Percentiles rank a stretch among this genome's conserved stretches.
Conservation (phyloP, 768 basidiomycete genomes). For the Royoungia palumana region DNA sequence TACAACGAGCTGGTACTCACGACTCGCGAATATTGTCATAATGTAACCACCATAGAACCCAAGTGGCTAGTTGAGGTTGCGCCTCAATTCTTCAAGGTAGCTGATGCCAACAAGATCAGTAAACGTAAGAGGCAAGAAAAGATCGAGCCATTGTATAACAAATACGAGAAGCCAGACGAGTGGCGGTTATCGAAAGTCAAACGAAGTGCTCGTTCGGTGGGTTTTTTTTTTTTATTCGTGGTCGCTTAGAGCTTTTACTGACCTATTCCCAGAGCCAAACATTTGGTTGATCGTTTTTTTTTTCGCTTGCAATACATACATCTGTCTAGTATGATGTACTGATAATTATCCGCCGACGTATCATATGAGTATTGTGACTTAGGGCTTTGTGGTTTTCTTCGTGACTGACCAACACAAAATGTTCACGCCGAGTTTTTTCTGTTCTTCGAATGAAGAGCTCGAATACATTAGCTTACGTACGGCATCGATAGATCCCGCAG, state of each 20-base stretch:
- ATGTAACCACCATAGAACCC: slow-evolving; percentile 93
- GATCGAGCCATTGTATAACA: slow-evolving; percentile 94
- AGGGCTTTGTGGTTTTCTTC: not conserved
- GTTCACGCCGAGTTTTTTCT: too few relatives aligned
- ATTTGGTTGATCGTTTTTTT: slow-evolving; percentile 56
- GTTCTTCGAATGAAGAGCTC: too few relatives aligned
- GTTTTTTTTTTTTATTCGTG: slow-evolving; percentile 30
- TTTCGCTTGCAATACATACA: not conserved
- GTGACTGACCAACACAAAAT: too few relatives aligned
- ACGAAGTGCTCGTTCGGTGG: slow-evolving; percentile 78
- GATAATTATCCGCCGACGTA: slow-evolving; percentile 7
- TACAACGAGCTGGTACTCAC: slow-evolving; percentile 97
- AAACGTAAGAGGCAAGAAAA: slow-evolving; percentile 95
- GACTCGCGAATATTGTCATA: slow-evolving; percentile 92
- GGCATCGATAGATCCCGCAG: too few relatives aligned
- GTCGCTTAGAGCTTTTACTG: slow-evolving; percentile 7
- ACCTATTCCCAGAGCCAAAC: slow-evolving; percentile 69
- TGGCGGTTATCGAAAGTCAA: slow-evolving; percentile 94
- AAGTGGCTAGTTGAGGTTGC: slow-evolving; percentile 99
- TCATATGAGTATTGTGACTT: not conserved
- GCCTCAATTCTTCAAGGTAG: slow-evolving; percentile 98
- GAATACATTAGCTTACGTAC: too few relatives aligned
- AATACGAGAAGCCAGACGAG: slow-evolving; percentile 91
- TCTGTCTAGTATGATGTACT: slow-evolving; percentile 11
- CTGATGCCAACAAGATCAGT: slow-evolving; percentile 96